Conservation (phyloP, 2,329 filamentous ascomycete species). For the Phoma sp. region DNA sequence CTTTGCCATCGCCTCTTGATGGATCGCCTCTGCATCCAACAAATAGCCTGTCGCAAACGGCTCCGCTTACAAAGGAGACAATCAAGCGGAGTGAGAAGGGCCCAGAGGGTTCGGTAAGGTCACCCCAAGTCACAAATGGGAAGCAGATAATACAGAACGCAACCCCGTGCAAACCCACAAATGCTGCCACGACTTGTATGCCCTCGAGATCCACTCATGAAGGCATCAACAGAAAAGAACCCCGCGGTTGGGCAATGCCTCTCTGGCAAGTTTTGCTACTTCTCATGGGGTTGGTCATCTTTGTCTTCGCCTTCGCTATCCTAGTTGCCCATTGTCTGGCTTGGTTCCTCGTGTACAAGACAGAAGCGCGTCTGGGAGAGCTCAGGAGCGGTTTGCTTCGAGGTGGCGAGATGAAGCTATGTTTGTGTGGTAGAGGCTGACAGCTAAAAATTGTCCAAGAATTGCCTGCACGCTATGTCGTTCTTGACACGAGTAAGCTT, state of each 20-base stretch:
- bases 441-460: neutral
- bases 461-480: neutral
- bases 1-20: conserved; percentile 5
- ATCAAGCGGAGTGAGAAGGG: neutral
- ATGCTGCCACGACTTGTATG: too few relatives aligned
- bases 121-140: too few relatives aligned
- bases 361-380: conserved; percentile 34
- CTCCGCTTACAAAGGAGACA: neutral
- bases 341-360: conserved; percentile 40
- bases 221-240: neutral
- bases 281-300: conserved; percentile 19
- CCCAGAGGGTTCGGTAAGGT: neutral
- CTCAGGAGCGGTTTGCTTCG: conserved; percentile 29
- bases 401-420: conserved; percentile 41
- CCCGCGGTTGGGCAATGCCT: neutral
- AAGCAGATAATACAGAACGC: neutral
- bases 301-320: conserved; percentile 27
- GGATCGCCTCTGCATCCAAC: conserved; percentile 3
- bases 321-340: conserved; percentile 36
- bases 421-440: conserved; percentile 30
- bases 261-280: conserved; percentile 3
- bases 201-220: neutral
- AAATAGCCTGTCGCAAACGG: neutral
- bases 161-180: too few relatives aligned
- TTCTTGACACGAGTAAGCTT: neutral